Evolutionary conservation across 441 rosid genomes (phyloP).

Genomic region (Kokia cookei): DNA sequence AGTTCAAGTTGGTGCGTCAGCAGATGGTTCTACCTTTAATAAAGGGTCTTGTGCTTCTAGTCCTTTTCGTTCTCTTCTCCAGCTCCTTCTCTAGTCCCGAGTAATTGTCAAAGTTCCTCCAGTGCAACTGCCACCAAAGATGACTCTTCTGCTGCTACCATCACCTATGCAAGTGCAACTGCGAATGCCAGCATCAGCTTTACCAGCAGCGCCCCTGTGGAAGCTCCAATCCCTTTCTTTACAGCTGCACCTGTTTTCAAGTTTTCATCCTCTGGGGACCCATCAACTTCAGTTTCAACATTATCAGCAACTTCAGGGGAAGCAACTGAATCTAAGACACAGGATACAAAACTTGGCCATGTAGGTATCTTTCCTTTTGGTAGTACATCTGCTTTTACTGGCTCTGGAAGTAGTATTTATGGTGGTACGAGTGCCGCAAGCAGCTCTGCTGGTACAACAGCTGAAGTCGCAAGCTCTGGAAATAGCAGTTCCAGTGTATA

Average conservation of each 20-base stretch:
- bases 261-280: slow-evolving; percentile 33
- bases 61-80: slow-evolving; percentile 26
- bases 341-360: slow-evolving; percentile 26
- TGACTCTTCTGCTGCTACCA: slow-evolving; percentile 11
- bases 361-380: slow-evolving; percentile 21
- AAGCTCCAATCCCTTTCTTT: slow-evolving; percentile 16
- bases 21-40: slow-evolving; percentile 26
- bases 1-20: slow-evolving; percentile 34
- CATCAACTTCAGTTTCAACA: slow-evolving; percentile 26
- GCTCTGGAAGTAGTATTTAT: slow-evolving; percentile 19
- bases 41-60: slow-evolving; percentile 42
- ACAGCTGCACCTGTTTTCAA: slow-evolving; percentile 28
- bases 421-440: slow-evolving; percentile 25
- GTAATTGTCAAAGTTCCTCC: slow-evolving; percentile 26
- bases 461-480: slow-evolving; percentile 25
- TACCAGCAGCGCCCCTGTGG: slow-evolving; percentile 6
- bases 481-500: slow-evolving; percentile 12
- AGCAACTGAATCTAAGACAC: slow-evolving; percentile 35
- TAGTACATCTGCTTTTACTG: slow-evolving; percentile 22
- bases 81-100: slow-evolving; percentile 20
- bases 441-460: slow-evolving; percentile 23
- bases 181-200: slow-evolving; percentile 12
- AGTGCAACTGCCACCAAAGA: background rate
- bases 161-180: slow-evolving; percentile 14
- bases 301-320: slow-evolving; percentile 21